A percentile compares a stretch with the other conserved stretches of the same genome.
Conservation (phyloP, 1,139 yeast species). For the Suhomyces anneliseae region DNA sequence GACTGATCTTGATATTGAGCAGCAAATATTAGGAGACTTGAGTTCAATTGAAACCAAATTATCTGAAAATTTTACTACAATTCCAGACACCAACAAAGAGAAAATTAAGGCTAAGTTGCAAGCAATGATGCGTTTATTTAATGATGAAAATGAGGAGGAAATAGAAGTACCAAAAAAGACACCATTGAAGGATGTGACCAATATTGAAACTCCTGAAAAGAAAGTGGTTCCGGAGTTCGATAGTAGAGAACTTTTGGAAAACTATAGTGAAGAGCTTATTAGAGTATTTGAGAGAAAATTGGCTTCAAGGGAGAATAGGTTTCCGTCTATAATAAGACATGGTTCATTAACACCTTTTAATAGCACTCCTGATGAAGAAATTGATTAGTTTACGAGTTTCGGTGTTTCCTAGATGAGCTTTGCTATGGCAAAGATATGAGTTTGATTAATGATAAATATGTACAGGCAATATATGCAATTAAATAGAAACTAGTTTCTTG, state of each 20-base stretch:
- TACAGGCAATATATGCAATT: neutral
- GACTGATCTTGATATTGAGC: neutral
- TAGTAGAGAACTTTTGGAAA: constrained; percentile 23
- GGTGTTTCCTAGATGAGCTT: too few relatives aligned
- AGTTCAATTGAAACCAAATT: neutral
- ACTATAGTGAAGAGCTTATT: constrained; percentile 34
- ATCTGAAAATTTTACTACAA: neutral
- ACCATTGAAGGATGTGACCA: neutral
- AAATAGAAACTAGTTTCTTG: constrained; percentile 20
- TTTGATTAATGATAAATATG: neutral
- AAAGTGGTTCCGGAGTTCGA: neutral
- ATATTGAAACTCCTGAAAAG: neutral
- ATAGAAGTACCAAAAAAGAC: neutral
- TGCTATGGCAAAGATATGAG: too few relatives aligned
- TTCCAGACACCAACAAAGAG: neutral
- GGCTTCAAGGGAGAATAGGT: constrained; percentile 1
- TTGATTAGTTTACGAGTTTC: neutral
- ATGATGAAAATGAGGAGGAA: neutral
- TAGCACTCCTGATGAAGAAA: neutral
- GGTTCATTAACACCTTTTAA: neutral
- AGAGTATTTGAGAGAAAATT: constrained; percentile 24
- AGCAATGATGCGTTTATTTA: neutral
- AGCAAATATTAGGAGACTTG: constrained; percentile 1
- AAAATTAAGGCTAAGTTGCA: neutral
- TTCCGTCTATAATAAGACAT: neutral